Evolutionary conservation across 148 eudicot genomes (phyloP), one percentile per base, ranked within the genome.

Genomic region (Dysphania ambrosioides): DNA sequence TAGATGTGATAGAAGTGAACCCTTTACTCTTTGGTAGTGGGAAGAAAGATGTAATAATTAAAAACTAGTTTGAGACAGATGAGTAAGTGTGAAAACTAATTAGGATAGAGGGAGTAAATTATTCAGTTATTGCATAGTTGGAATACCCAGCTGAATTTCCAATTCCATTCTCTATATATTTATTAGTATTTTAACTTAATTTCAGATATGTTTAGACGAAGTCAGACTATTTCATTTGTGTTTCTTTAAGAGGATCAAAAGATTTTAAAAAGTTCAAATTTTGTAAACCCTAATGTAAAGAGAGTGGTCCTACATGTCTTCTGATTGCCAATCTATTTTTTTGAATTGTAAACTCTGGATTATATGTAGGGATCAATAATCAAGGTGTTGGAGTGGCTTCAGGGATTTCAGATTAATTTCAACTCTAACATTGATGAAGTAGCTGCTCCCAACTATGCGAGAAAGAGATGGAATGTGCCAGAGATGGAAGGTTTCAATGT

Each of bases 331-430:
- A 26, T 40, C 16, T 32, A 13, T 35, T 31, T 51, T 41, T 47
- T 47, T 10, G n/a, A n/a, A 12, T 47, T 16, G 53, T 47, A 10
- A 16, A 47, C 26, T 72, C 26, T 41, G 71, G 69, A 68, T 42
- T 60, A 80, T 57, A 40, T 79, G 72, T 85, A 95, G 98, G 98
- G 97, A 66, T 84, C 90, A 9, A 86, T 95, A 90, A 80, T 79
- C 83, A 81, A 70, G 31, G 88, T 95, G 21, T 67, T 88, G 74
- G 89, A 92, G 77, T 90, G 98, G 82, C 88, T 95, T 78, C 79
- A 84, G 77, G 83, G 73, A 47, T 88, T 95, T 36, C 82, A 78
- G 78, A 78, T 60, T 80, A 80, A n/a, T 79, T 82, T 80, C 16
- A 72, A 72, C 59, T 60, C 68, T 79, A 79, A 29, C 44, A 51